These are phyloP conservation scores for Cucurbita pepo DNA, from an alignment of 306 rosid species.

Conservation along the genomic window DNA sequence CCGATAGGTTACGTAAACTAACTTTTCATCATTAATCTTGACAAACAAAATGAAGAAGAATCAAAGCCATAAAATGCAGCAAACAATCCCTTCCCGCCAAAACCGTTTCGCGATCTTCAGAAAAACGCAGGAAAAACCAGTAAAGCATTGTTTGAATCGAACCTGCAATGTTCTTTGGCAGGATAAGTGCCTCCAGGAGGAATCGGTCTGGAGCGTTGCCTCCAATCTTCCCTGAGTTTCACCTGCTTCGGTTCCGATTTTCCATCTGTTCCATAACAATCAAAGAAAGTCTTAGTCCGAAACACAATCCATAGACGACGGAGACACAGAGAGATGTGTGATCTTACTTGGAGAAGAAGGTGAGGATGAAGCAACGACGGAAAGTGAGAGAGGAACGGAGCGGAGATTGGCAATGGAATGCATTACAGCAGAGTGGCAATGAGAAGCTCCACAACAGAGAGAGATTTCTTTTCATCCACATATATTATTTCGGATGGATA, in stretches of 20 bases:
- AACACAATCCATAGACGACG: neutral
- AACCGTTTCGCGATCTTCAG: neutral
- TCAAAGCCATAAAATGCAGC: neutral
- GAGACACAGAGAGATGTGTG: neutral
- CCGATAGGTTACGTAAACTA: neutral
- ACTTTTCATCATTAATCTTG: neutral
- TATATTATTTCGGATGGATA: neutral
- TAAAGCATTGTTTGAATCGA: neutral
- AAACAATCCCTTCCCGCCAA: neutral
- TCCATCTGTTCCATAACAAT: conserved; percentile 21
- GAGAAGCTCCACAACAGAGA: conserved; percentile 1
- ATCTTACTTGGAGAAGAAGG: conserved; percentile 39
- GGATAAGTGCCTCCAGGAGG: conserved; percentile 92
- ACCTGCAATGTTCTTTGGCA: conserved; percentile 97
- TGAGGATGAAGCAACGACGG: conserved; percentile 31
- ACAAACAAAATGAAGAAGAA: neutral
- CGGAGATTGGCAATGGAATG: conserved; percentile 32
- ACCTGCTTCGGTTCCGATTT: conserved; percentile 23
- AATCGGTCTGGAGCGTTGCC: conserved; percentile 69
- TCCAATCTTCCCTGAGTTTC: conserved; percentile 65
- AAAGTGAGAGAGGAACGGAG: conserved; percentile 27
- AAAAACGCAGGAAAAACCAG: neutral
- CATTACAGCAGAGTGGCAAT: conserved; percentile 22
- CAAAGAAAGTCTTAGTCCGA: neutral
- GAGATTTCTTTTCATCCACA: neutral